Percentiles rank a stretch among this genome's conserved stretches.
Evolutionary conservation across 306 rosid species (phyloP).

Genomic region (Leucaena leucocephala): DNA sequence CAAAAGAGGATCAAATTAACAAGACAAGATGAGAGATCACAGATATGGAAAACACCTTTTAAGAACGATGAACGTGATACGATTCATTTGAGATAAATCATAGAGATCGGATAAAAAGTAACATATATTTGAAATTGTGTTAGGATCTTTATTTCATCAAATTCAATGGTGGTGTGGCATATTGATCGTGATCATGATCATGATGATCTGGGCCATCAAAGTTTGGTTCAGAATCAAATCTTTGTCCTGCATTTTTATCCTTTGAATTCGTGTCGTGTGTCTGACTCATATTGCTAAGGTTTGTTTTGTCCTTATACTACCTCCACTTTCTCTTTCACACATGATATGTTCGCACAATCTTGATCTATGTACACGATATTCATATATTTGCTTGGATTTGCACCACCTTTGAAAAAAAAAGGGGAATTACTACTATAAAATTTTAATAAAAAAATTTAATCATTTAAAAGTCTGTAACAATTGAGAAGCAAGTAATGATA

Average conservation of each 20-base stretch:
- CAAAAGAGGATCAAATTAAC: background rate
- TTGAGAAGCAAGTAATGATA: no score
- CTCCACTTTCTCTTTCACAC: background rate
- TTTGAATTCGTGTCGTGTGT: background rate
- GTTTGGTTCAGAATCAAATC: background rate
- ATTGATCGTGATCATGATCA: background rate
- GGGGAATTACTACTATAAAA: no score
- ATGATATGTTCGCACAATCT: background rate
- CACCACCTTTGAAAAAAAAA: no score
- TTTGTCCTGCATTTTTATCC: background rate
- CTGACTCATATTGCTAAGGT: slow-evolving; percentile 9
- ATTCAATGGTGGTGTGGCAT: background rate
- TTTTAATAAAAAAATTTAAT: no score
- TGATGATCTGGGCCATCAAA: background rate
- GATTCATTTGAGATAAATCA: background rate
- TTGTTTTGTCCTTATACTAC: background rate
- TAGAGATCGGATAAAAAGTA: background rate
- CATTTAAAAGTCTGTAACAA: no score
- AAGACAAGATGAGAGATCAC: background rate
- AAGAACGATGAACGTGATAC: background rate
- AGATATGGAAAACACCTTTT: slow-evolving; percentile 1
- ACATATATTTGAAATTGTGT: background rate
- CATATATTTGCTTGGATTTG: no score
- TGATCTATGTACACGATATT: no score
- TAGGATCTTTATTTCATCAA: background rate